Base-by-base conservation (phyloP, 768 basidiomycete genomes). In the Suillus subaureus region DNA sequence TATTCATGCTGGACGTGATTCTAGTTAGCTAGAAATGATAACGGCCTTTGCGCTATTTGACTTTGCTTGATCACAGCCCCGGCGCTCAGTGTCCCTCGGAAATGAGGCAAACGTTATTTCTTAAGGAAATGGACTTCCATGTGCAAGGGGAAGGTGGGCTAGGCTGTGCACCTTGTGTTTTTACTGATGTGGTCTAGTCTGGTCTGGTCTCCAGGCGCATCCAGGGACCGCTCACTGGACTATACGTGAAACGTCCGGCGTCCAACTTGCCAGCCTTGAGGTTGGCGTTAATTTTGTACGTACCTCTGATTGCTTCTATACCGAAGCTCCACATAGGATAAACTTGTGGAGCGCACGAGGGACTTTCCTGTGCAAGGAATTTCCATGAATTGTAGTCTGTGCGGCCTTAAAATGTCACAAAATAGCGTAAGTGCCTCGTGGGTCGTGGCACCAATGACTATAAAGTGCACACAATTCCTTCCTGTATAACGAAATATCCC, bases 161-260 rank as follows among this genome's bases (percentile, higher is more conserved):
- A 40, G 39, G 54, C 39, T 60, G 57, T 60, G 39, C 39, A 40
- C 57, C 57, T 60, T 60, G 57, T 60, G 39, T 60, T 58, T 57
- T 39, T 37, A 58, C 57, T 28, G 26, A 60, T 18, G 26, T 21
- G 54, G 54, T 33, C 54, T 55, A n/a, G 54, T 33, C 31, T 55
- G 28, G 57, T 60, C 57, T 60, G 57, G 57, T 40, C 57, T 40
- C 37, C 39, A 40, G 26, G 39, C 18, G 39, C 57, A 60, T 42
- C 57, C 57, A 60, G 57, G 57, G 57, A 42, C 57, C 57, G 2
- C 26, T 60, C 18, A 11, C 26, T 60, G 57, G 57, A 60, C 57
- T 60, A 60, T 26, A 40, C 57, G 39, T 60, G 57, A 28, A 60
- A 21, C 16, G 39, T 28, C 35, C 57, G 57, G 57, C 57, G 57